phyloP scores from a whole-genome alignment of 805 yeast species.

The Candida ovalis region DNA sequence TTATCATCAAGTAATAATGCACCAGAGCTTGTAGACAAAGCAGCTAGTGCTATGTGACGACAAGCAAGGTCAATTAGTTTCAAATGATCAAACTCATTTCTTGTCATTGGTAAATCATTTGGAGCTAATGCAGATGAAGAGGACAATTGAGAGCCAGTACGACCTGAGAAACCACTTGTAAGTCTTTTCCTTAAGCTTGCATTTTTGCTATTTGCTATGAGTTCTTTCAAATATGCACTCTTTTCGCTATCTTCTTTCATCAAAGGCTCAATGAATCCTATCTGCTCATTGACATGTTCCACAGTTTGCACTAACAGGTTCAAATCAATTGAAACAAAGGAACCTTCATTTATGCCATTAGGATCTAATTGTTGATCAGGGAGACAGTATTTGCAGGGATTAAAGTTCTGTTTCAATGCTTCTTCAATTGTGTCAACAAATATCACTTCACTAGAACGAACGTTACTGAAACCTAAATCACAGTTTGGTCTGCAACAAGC shows the following conservation, averaged over 20 bases:
- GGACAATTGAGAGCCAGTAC: constrained; percentile 3
- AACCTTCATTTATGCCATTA: constrained; percentile 12
- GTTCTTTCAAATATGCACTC: constrained; percentile 26
- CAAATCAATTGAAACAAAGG: constrained; percentile 42
- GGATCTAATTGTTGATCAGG: constrained; percentile 35
- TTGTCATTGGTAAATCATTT: constrained; percentile 34
- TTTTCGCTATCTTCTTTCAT: constrained; percentile 42
- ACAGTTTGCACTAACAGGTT: constrained; percentile 47
- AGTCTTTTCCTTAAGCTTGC: constrained; percentile 15
- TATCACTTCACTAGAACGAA: constrained; percentile 41
- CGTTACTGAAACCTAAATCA: constrained; percentile 40
- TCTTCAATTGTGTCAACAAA: constrained; percentile 40
- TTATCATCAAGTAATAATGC: constrained; percentile 9
- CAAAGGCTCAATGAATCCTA: constrained; percentile 55
- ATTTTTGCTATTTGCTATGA: constrained; percentile 11
- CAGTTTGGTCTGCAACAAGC: constrained; percentile 69
- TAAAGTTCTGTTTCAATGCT: constrained; percentile 44
- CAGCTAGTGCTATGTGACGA: constrained; percentile 79
- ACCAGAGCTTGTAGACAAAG: constrained; percentile 32
- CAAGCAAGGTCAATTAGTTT: constrained; percentile 74
- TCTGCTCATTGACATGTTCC: constrained; percentile 47
- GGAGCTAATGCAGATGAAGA: constrained; percentile 6
- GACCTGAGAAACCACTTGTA: constrained; percentile 22
- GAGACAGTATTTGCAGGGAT: constrained; percentile 53
- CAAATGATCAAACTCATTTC: constrained; percentile 65